Evolutionary conservation across 139 green algal genomes (phyloP).

Genomic region (Closterium sp.): DNA sequence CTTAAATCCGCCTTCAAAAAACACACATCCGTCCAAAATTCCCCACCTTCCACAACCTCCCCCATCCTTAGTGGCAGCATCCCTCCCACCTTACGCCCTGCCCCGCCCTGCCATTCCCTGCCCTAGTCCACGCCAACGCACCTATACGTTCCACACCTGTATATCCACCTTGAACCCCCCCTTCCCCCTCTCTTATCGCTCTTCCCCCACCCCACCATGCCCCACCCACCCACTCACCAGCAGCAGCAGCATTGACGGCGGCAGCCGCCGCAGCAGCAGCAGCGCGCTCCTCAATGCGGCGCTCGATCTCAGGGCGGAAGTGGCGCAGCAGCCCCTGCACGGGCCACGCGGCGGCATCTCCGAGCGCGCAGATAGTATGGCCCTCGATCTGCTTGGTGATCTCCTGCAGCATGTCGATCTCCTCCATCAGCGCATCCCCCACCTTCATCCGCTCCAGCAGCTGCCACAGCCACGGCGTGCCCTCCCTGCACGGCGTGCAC

Average conservation of each 20-base stretch:
- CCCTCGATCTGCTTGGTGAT: constrained; percentile 91
- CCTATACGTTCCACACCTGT: no score
- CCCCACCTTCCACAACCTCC: not conserved
- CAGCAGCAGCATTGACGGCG: not conserved
- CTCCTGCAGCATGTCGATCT: constrained; percentile 98
- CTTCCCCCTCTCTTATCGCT: not conserved
- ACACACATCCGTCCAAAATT: not conserved
- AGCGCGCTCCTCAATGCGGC: constrained; percentile 46
- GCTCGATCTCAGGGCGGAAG: constrained; percentile 81
- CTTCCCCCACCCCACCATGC: no score
- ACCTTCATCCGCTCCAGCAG: constrained; percentile 58
- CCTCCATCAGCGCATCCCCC: constrained; percentile 84
- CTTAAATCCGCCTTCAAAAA: not conserved
- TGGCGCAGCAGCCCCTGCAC: constrained; percentile 96
- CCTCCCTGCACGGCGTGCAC: constrained; percentile 98
- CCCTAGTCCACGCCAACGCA: no score
- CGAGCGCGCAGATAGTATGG: constrained; percentile 98
- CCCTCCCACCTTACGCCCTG: no score
- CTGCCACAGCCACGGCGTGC: constrained; percentile 80
- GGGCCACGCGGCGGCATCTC: constrained; percentile 94
- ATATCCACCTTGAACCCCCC: no score
- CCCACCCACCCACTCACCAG: not conserved
- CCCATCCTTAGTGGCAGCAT: no score
- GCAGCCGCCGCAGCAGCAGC: not conserved
- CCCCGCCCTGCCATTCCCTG: no score